These are phyloP conservation scores for Penicillium brasilianum DNA, from an alignment of 2,329 filamentous ascomycete species.

Conservation along the genomic window DNA sequence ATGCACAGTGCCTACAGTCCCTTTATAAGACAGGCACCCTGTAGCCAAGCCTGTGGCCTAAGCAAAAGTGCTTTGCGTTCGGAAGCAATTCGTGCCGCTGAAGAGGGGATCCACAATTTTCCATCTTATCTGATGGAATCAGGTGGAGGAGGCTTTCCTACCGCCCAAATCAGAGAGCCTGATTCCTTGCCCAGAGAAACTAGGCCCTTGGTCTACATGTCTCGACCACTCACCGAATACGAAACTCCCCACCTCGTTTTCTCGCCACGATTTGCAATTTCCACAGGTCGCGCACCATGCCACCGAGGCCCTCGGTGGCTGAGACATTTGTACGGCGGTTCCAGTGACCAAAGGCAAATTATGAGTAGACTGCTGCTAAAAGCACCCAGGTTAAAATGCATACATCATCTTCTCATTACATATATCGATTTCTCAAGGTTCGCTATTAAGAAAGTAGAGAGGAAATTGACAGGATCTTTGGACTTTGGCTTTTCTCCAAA, in stretches of 20 bases:
- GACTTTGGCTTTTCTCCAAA: not conserved
- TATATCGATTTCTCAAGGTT: not conserved
- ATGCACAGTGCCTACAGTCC: not conserved
- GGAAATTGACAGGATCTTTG: not conserved
- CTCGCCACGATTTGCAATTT: constrained; percentile 1
- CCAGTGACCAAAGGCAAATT: too few relatives aligned
- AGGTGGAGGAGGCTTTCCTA: not conserved
- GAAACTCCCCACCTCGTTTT: constrained; percentile 9
- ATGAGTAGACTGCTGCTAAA: too few relatives aligned
- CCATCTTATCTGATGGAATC: constrained; percentile 20
- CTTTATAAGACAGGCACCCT: not conserved
- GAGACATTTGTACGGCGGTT: not conserved
- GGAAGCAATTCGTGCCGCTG: not conserved
- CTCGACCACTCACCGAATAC: constrained; percentile 1
- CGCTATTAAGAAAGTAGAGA: not conserved
- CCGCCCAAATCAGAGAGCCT: not conserved
- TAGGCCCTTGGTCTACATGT: not conserved
- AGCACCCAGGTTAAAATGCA: too few relatives aligned
- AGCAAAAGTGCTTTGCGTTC: not conserved
- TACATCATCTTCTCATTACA: not conserved
- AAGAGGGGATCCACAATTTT: not conserved
- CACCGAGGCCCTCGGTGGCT: not conserved
- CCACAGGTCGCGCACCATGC: not conserved
- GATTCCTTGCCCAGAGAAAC: not conserved
- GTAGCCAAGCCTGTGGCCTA: constrained; percentile 10